phyloP scores from a whole-genome alignment of 768 basidiomycete genomes.

The Lentinula lateritia region DNA sequence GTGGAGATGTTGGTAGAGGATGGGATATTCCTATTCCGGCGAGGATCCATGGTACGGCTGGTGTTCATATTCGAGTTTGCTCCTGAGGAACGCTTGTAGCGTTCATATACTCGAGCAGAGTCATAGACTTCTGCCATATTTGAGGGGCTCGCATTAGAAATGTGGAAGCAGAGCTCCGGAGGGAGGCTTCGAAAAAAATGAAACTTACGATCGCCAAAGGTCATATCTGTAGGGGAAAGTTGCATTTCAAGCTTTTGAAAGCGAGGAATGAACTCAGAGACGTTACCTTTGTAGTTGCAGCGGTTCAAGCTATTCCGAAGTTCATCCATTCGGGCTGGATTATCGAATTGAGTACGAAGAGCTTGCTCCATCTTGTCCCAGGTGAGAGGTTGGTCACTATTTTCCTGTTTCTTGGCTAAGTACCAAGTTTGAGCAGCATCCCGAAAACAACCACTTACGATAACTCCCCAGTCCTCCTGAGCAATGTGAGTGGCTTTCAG shows the following conservation, averaged over 20 bases:
- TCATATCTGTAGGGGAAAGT: background rate
- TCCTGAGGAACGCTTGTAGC: background rate
- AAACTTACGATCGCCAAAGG: constrained; percentile 3
- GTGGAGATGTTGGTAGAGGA: background rate
- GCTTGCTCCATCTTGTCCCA: background rate
- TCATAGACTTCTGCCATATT: constrained; percentile 11
- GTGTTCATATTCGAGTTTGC: background rate
- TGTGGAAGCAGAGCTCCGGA: background rate
- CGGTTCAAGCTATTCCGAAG: background rate
- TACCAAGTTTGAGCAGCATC: background rate
- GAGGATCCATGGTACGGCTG: background rate
- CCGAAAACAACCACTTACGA: background rate
- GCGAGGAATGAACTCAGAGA: background rate
- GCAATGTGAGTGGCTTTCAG: background rate
- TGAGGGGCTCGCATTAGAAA: background rate
- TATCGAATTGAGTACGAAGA: background rate
- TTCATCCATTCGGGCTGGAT: background rate
- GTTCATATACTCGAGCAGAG: constrained; percentile 8
- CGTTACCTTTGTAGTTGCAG: background rate
- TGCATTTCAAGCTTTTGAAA: constrained; percentile 6
- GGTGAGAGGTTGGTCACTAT: background rate
- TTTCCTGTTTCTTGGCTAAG: background rate
- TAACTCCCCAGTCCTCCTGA: constrained; percentile 1
- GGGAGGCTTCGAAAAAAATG: background rate
- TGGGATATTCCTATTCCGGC: background rate